Conservation (phyloP, 768 basidiomycete species). For the Pleurotus eryngii region DNA sequence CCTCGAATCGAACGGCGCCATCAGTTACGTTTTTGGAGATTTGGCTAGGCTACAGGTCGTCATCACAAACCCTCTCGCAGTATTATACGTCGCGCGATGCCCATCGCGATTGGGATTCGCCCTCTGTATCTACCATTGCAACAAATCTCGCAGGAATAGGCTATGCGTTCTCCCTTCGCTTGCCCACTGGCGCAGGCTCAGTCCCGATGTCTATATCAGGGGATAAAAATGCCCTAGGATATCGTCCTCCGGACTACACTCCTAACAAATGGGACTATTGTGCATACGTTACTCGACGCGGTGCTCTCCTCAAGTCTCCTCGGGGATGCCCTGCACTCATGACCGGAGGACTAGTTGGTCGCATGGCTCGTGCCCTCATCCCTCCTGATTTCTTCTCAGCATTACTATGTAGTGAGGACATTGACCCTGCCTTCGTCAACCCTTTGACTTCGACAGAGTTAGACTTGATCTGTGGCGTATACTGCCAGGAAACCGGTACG, state of each 20-base stretch:
- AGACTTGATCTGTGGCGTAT: neutral
- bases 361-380: neutral
- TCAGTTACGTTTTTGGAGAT: too few relatives aligned
- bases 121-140: too few relatives aligned
- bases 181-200: too few relatives aligned
- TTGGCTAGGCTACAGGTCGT: too few relatives aligned
- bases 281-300: neutral
- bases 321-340: neutral
- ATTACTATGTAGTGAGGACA: neutral
- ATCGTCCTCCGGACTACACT: neutral
- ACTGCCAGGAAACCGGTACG: neutral
- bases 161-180: too few relatives aligned
- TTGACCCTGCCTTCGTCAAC: neutral
- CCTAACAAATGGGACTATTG: neutral
- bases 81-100: too few relatives aligned
- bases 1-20: too few relatives aligned
- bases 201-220: too few relatives aligned
- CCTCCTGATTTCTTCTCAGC: neutral
- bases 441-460: neutral
- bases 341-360: neutral
- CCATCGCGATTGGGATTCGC: too few relatives aligned
- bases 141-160: too few relatives aligned
- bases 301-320: neutral
- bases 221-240: neutral
- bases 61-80: too few relatives aligned